A percentile compares a stretch with the other conserved stretches of the same genome.
Evolutionary conservation across 768 basidiomycete species (phyloP).

Genomic region (Mycena galericulata): DNA sequence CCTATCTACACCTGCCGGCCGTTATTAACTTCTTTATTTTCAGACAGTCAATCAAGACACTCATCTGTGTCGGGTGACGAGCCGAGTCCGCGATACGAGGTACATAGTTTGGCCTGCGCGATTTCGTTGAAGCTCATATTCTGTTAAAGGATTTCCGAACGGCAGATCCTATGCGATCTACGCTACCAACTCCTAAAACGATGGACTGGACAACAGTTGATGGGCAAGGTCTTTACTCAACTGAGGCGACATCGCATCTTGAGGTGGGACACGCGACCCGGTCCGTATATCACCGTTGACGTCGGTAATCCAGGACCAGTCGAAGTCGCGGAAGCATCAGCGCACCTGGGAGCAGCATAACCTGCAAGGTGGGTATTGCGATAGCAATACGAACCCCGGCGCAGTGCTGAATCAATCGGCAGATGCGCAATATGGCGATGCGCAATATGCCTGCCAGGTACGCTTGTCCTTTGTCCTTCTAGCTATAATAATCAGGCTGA

Average conservation of each 20-base stretch:
- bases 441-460: slow-evolving; percentile 63
- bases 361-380: slow-evolving; percentile 52
- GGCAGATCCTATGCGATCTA: slow-evolving; percentile 55
- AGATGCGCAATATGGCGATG: slow-evolving; percentile 46
- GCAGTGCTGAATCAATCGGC: slow-evolving; percentile 20
- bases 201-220: slow-evolving; percentile 63
- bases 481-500: slow-evolving; percentile 23
- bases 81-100: slow-evolving; percentile 54
- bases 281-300: slow-evolving; percentile 7
- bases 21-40: slow-evolving; percentile 15
- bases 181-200: slow-evolving; percentile 55
- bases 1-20: not conserved
- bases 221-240: slow-evolving; percentile 55
- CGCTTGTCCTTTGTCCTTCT: slow-evolving; percentile 18
- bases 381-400: not conserved
- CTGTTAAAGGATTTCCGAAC: slow-evolving; percentile 51
- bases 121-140: slow-evolving; percentile 6
- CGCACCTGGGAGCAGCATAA: slow-evolving; percentile 71
- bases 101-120: slow-evolving; percentile 16
- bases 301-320: slow-evolving; percentile 49
- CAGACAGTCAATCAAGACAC: slow-evolving; percentile 62
- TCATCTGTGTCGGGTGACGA: slow-evolving; percentile 66
- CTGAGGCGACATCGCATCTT: slow-evolving; percentile 55
- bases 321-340: slow-evolving; percentile 66
- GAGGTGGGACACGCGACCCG: slow-evolving; percentile 50